Base-by-base conservation (phyloP, 768 basidiomycete species). In the Lactarius tabidus region DNA sequence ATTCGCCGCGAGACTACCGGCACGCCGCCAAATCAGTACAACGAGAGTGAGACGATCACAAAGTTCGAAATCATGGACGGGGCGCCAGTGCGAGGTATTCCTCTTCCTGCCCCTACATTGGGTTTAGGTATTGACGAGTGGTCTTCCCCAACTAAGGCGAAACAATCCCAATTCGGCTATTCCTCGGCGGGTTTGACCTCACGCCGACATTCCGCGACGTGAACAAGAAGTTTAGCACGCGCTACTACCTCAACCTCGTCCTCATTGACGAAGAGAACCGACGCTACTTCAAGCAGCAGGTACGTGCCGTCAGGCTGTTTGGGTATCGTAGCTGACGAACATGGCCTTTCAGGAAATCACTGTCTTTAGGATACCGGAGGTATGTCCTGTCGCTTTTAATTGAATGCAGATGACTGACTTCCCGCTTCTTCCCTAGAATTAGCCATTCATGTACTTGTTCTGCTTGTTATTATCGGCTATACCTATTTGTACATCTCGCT, bases 1-100 rank as follows among this genome's bases (percentile, higher is more conserved):
- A 98, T 99, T 70, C 88, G 96, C 43, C 85, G 95, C 26, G 97
- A 98, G 76, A 99, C 97, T 26, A 98, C 96, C 0, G 96, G 96
- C 15, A 84, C 95, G 18, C 93, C 93, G 2, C 97, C 97, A n/a
- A 99, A 98, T 72, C 95, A 95, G 77, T 98, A 99, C 76, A 99
- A 98, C 75, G 96, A 99, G 76, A 93, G 91, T 72, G 95, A 98
- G 75, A 98, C 95, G 9, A 98, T 99, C 72, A 98, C 97, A 12
- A 98, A 98, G 77, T 98, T 98, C 73, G 97, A 98, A 77, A 97
- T 98, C 70, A 98, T 97, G 95, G 95, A 98, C 75, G 95, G 95
- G 2, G 93, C 95, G 8, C 95, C 95, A 1, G 94, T 97, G n/a
- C 83, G 94, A 79, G 93, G 93, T 90, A 67, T 55, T 81, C 74